A percentile compares a stretch with the other conserved stretches of the same genome.
Evolutionary conservation across 257 asterid genomes (phyloP).

Genomic region (Solanum acaule): DNA sequence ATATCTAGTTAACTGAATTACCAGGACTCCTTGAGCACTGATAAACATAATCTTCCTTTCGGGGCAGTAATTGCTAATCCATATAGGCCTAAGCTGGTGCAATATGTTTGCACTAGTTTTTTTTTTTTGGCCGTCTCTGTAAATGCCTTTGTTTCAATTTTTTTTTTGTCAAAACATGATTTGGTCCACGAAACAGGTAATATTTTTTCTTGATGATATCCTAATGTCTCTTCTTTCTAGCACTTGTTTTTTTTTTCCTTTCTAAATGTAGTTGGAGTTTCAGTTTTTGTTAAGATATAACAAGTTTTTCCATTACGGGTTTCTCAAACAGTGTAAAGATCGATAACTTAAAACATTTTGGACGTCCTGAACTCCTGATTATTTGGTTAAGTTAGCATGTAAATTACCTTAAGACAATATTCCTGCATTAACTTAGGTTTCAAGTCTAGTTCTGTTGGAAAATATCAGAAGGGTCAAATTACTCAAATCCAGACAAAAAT

Average conservation of each 20-base stretch:
- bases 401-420: background rate
- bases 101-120: slow-evolving; percentile 4
- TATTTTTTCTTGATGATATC: slow-evolving; percentile 9
- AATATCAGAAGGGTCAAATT: slow-evolving; percentile 34
- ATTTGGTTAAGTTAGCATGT: background rate
- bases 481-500: slow-evolving; percentile 61
- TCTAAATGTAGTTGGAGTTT: no score
- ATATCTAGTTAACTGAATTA: slow-evolving; percentile 16
- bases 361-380: slow-evolving; percentile 26
- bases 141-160: slow-evolving; percentile 10
- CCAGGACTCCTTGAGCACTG: slow-evolving; percentile 38
- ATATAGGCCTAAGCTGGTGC: no score
- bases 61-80: slow-evolving; percentile 14
- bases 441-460: background rate
- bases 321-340: slow-evolving; percentile 29
- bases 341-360: slow-evolving; percentile 26
- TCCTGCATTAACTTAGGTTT: background rate
- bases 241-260: no score
- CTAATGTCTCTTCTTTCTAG: background rate
- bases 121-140: slow-evolving; percentile 13
- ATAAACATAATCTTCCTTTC: slow-evolving; percentile 35
- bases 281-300: background rate
- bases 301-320: slow-evolving; percentile 63
- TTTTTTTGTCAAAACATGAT: slow-evolving; percentile 52
- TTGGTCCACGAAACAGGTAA: slow-evolving; percentile 70